Base-by-base conservation (phyloP, 805 yeast species). In the Candida schatavii region DNA sequence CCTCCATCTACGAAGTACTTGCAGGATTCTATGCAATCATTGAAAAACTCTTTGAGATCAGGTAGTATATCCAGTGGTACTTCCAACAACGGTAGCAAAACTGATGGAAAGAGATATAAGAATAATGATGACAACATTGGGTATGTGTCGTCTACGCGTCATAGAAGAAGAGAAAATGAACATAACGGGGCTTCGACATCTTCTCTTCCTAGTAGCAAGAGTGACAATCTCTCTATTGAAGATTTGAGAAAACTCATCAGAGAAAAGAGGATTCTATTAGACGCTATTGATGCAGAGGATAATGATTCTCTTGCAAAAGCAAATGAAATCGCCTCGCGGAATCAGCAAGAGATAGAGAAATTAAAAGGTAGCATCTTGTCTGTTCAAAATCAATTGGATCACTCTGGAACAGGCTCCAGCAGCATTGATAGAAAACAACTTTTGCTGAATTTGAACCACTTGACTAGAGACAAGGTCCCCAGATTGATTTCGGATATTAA, bases 1-100 rank as follows among this genome's bases (percentile, higher is more conserved):
- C 98, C 99, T 5, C 95, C 96, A 2, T 85, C 95, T 5, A 77
- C 85, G 29, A 80, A 81, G 53, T 74, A 85, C 45, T 66, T 93
- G 45, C 83, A 85, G 48, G 88, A 83, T 50, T 76, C 85, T 13
- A 77, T 84, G 59, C 75, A 75, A 53, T 77, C 80, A 39, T 78
- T 89, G 60, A 91, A 90, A 62, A 76, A 81, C 42, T 75, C 78
- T 33, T 66, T 86, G 52, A 74, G 70, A 44, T 65, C 66, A 13
- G 67, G 68, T 39, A 65, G 51, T 36, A 41, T 52, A 9, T 42
- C 54, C 0, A 36, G n/a, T 9, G 10, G 19, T 20, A 40, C 52
- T 3, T 48, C 47, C 19, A 34, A 40, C 2, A 25, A 3, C 7
- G 25, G 31, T 11, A n/a, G 36, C 10, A 54, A 60, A n/a, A 41